Base-by-base conservation (phyloP, 805 yeast species). In the Candida tammaniensis region DNA sequence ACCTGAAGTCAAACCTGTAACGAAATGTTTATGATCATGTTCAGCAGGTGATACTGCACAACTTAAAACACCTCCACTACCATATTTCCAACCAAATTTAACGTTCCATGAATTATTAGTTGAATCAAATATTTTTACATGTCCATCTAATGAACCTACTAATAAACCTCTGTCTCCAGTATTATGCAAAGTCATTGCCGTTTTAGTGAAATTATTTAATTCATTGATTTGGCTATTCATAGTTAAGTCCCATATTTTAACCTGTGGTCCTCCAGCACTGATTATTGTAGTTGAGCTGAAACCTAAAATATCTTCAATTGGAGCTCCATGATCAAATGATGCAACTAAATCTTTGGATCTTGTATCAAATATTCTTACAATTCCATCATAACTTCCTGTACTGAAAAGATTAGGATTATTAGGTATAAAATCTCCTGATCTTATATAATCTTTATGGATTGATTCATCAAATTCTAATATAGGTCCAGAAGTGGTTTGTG, bases 101-200 rank as follows among this genome's bases (percentile, higher is more conserved):
- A 91, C 96, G 41, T 82, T 84, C 86, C 91, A 89, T 48, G 76
- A 74, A 25, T 75, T 53, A 15, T 82, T 74, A 17, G 74, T 62
- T 24, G 86, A 76, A 58, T 89, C 97, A 56, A 91, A 86, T 28
- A 89, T 89, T 60, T 93, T 93, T 40, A 93, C 96, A 59, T 93
- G 98, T 14, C 98, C 98, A 61, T 93, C 98, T 38, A 93, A 68
- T 0, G 97, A 88, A 12, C 98, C 97, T 2, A 95, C 97, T 19
- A 93, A 64, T 28, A 93, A 66, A n/a, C 93, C 91, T 32, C 78
- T 66, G 43, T 78, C 86, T 19, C 82, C 83, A 7, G 91, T 82
- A 46, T 74, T 64, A 33, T 84, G 80, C 43, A 89, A 66, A 41
- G 89, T 80, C 11, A 97, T 89, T 25, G 91, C 96, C 1, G 97